Base-by-base conservation (phyloP, 2,329 filamentous ascomycete genomes). In the Chaetomium olivaceum region DNA sequence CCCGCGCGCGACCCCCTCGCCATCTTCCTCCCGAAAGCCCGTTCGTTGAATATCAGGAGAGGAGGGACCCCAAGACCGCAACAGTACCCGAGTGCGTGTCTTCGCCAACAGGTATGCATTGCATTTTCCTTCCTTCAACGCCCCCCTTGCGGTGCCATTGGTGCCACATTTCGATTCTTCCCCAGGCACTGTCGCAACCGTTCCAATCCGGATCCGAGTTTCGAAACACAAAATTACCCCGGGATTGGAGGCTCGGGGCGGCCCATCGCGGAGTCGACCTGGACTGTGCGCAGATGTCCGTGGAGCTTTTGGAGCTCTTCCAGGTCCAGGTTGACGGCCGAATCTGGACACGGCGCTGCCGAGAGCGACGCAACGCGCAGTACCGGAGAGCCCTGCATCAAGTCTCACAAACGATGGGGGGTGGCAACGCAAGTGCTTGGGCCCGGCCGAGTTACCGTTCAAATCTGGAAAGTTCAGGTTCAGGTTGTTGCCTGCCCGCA, bases 311-410 rank as follows among this genome's bases (percentile, higher is more conserved):
- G n/a, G n/a, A n/a, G n/a, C n/a, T n/a, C n/a, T n/a, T n/a, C n/a
- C n/a, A n/a, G n/a, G n/a, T n/a, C 27, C 27, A 29, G 27, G 27
- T 29, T 54, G 27, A 51, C 21, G 29, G 23, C 56, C 64, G 36
- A 43, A 60, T 43, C 16, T 66, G 61, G 64, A 63, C 56, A 25
- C 63, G 46, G 64, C 27, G 56, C 51, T 60, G 64, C 60, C 50
- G 56, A 52, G 36, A 14, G 29, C 8, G 12, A 61, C 57, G 5
- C 31, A 12, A 27, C 16, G 31, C 60, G 29, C 61, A 57, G 33
- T 54, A 21, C 46, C 46, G 36, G 23, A 58, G 27, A 31, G 56
- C 27, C 51, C 51, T 60, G 55, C 64, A 59, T 51, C 60, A 65
- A 39, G 36, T 39, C 31, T 46, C n/a, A 36, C 25, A 48, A 50